Evolutionary conservation across 108 stramenopile genomes (phyloP).

Genomic region (Parietichytrium sp.): DNA sequence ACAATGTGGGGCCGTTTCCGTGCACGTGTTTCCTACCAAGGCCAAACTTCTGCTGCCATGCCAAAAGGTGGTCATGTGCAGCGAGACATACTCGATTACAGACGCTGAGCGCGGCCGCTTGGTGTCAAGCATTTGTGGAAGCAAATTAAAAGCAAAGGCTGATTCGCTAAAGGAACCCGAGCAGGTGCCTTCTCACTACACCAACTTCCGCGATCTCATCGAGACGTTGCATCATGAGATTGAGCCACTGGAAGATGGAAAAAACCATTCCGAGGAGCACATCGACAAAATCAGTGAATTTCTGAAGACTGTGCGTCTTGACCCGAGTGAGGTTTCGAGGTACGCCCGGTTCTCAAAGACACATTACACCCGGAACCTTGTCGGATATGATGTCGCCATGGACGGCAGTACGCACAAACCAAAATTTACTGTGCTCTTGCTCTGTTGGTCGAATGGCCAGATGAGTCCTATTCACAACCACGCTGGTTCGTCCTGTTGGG

Average conservation of each 20-base stretch:
- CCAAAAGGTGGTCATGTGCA: slow-evolving; percentile 31
- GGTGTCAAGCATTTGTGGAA: background rate
- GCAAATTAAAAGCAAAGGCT: too few species aligned
- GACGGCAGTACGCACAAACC: background rate
- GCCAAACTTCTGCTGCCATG: background rate
- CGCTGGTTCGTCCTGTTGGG: slow-evolving; percentile 28
- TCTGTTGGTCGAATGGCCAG: slow-evolving; percentile 36
- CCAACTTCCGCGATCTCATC: slow-evolving; percentile 38
- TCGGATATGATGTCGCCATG: slow-evolving; percentile 14
- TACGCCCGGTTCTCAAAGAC: background rate
- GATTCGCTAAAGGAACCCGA: too few species aligned
- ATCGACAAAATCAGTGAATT: background rate
- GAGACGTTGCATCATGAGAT: slow-evolving; percentile 5
- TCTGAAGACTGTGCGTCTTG: background rate
- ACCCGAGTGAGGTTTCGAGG: background rate
- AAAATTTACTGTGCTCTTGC: slow-evolving; percentile 29
- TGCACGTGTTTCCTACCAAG: slow-evolving; percentile 25
- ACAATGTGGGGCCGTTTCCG: background rate
- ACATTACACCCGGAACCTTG: slow-evolving; percentile 33
- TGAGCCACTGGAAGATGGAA: background rate
- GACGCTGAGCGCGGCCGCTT: slow-evolving; percentile 30
- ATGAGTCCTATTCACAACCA: slow-evolving; percentile 23
- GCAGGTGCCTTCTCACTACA: background rate
- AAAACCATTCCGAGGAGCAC: slow-evolving; percentile 14
- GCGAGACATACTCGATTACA: background rate